These are phyloP conservation scores for Tylopilus orsonianus DNA, from an alignment of 1,284 basidiomycete genomes.

Conservation along the genomic window DNA sequence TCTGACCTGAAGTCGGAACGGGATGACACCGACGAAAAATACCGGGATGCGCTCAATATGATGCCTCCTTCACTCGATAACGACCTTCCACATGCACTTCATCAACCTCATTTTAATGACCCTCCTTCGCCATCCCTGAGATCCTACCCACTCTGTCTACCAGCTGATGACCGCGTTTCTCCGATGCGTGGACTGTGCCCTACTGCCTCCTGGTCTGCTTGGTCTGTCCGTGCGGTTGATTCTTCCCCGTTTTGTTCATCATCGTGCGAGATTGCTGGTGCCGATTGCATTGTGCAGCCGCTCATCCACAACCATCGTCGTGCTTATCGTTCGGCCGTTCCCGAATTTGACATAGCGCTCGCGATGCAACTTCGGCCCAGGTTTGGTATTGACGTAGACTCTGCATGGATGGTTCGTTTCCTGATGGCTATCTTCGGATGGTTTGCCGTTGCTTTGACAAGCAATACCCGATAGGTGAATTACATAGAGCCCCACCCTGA, in stretches of 20 bases:
- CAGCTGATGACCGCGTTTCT: slow-evolving; percentile 17
- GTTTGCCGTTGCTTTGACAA: slow-evolving; percentile 50
- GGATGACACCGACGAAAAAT: slow-evolving; percentile 37
- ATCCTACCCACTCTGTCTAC: slow-evolving; percentile 6
- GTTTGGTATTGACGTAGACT: slow-evolving; percentile 63
- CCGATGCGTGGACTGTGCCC: slow-evolving; percentile 36
- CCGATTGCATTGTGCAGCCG: slow-evolving; percentile 9
- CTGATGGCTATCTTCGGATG: slow-evolving; percentile 78
- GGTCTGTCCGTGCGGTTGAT: slow-evolving; percentile 42
- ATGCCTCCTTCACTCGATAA: slow-evolving; percentile 24
- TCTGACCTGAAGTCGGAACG: slow-evolving; percentile 24
- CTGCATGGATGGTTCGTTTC: slow-evolving; percentile 76
- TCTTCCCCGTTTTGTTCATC: slow-evolving; percentile 29
- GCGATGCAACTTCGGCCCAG: slow-evolving; percentile 73
- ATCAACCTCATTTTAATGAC: slow-evolving; percentile 11
- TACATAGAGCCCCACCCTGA: too few species aligned
- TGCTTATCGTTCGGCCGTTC: slow-evolving; percentile 39
- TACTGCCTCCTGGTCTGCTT: slow-evolving; percentile 36
- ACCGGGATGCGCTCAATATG: slow-evolving; percentile 37
- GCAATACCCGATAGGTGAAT: slow-evolving; percentile 20
- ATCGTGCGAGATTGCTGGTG: slow-evolving; percentile 1
- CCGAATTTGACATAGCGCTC: slow-evolving; percentile 64
- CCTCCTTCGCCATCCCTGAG: slow-evolving; percentile 9
- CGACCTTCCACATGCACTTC: slow-evolving; percentile 19
- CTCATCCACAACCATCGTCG: slow-evolving; percentile 28